Evolutionary conservation across 352 stramenopile species (phyloP).

Genomic region (Globisporangium canariense): DNA sequence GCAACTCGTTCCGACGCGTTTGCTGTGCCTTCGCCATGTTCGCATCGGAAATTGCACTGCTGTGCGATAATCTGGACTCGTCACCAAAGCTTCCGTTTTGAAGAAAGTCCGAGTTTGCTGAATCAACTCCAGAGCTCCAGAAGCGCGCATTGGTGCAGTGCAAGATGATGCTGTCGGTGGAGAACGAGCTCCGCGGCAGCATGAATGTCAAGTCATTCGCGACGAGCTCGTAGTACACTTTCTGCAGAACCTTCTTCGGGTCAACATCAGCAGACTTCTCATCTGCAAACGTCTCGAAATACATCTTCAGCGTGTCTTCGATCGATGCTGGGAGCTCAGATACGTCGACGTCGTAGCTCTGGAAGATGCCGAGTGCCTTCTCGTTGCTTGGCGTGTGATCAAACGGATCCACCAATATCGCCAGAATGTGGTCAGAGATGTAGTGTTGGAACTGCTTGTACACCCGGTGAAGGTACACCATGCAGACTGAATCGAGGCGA

Average conservation of each 20-base stretch:
- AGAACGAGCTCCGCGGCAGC: slow-evolving; percentile 79
- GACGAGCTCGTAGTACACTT: slow-evolving; percentile 59
- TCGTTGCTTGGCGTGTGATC: slow-evolving; percentile 26
- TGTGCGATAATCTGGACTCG: slow-evolving; percentile 44
- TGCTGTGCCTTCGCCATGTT: slow-evolving; percentile 56
- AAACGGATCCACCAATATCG: slow-evolving; percentile 26
- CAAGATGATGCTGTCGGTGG: slow-evolving; percentile 67
- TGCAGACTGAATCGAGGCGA: slow-evolving; percentile 74
- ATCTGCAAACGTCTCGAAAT: slow-evolving; percentile 23
- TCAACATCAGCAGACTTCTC: slow-evolving; percentile 12
- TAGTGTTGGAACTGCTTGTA: slow-evolving; percentile 87
- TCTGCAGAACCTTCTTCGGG: neutral
- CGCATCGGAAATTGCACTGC: slow-evolving; percentile 31
- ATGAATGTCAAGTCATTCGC: slow-evolving; percentile 79
- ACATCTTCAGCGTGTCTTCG: slow-evolving; percentile 35
- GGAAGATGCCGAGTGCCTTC: slow-evolving; percentile 29
- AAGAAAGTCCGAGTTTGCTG: slow-evolving; percentile 66
- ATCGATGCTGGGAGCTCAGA: slow-evolving; percentile 34
- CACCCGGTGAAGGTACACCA: slow-evolving; percentile 82
- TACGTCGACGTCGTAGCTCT: slow-evolving; percentile 32
- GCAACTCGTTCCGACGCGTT: slow-evolving; percentile 53
- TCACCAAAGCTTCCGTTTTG: slow-evolving; percentile 70
- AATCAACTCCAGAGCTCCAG: slow-evolving; percentile 66
- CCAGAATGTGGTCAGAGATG: slow-evolving; percentile 50
- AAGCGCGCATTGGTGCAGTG: slow-evolving; percentile 69